Evolutionary conservation across 441 rosid species (phyloP), one percentile per base, ranked within the genome.

Genomic region (Gossypium lobatum): DNA sequence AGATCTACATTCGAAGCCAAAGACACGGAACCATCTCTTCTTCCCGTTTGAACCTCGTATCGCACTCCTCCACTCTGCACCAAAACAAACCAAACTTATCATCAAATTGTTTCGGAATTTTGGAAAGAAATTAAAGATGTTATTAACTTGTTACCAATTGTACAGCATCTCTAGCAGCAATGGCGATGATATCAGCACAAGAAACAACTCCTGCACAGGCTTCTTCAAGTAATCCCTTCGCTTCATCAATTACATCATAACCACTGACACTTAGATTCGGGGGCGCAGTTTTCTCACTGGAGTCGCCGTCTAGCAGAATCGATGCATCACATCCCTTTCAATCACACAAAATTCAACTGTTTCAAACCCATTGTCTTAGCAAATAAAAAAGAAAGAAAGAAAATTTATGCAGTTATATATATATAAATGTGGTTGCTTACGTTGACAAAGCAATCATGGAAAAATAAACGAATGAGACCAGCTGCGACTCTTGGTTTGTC

Each of bases 311-410:
- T 45, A 88, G 66, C 23, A 87, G 74, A 72, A 88, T 79, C n/a
- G 93, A 91, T 0, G 91, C 96, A 77, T 88, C 92, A 10, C 92
- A 90, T 34, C 91, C 90, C 96, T 87, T 72, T 28, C 1, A 28
- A 71, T 67, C 46, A 3, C 1, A 52, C 13, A 23, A 23, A 58
- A n/a, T 55, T 9, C 37, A 69, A 50, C 16, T 11, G 16, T 61
- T 20, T 42, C n/a, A 2, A 18, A 17, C 21, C 48, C 46, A 60
- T 18, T 42, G 3, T 55, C 25, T 18, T 18, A 6, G 8, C 58
- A 53, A 53, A 53, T 17, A 6, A 54, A 18, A 9, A 20, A 57
- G 23, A 10, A 0, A 57, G 42, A 11, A 10, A 21, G 62, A 57
- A 21, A 57, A 9, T 23, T 58, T 23, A 21, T 11, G 62, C 13